Evolutionary conservation across 2,329 filamentous ascomycete species (phyloP).

Genomic region (Venturia oleaginea): DNA sequence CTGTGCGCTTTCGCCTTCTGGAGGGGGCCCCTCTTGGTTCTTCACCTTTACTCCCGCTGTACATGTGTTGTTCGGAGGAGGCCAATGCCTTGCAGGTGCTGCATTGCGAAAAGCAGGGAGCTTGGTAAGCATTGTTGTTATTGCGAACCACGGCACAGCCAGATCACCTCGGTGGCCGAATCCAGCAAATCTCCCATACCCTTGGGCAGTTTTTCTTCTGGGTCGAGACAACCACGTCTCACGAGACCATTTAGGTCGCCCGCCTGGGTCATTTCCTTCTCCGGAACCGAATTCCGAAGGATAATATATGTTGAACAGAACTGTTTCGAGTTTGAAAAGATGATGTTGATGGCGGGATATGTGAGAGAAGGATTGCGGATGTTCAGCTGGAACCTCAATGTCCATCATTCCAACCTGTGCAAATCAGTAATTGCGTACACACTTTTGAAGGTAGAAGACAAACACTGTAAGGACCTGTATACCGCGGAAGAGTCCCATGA

Average conservation of each 20-base stretch:
- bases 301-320: constrained; percentile 58
- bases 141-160: constrained; percentile 45
- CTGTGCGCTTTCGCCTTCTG: constrained; percentile 21
- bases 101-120: constrained; percentile 56
- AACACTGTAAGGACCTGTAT: constrained; percentile 43
- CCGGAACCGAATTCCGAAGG: constrained; percentile 42
- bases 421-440: not conserved
- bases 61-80: constrained; percentile 33
- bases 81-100: constrained; percentile 46
- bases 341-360: constrained; percentile 41
- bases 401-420: constrained; percentile 41
- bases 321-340: constrained; percentile 47
- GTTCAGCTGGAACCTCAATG: constrained; percentile 42
- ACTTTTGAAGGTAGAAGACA: not conserved
- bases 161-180: constrained; percentile 39
- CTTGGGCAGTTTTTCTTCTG: constrained; percentile 45
- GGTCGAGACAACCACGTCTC: constrained; percentile 56
- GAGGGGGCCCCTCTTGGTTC: constrained; percentile 25
- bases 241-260: constrained; percentile 39
- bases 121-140: constrained; percentile 55
- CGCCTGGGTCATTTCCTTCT: constrained; percentile 29
- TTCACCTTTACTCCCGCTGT: constrained; percentile 23
- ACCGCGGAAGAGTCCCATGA: constrained; percentile 37
- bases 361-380: constrained; percentile 40
- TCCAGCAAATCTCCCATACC: constrained; percentile 53